These are phyloP conservation scores for Periglandula ipomoeae DNA, from an alignment of 2,329 filamentous ascomycete genomes.

Conservation along the genomic window DNA sequence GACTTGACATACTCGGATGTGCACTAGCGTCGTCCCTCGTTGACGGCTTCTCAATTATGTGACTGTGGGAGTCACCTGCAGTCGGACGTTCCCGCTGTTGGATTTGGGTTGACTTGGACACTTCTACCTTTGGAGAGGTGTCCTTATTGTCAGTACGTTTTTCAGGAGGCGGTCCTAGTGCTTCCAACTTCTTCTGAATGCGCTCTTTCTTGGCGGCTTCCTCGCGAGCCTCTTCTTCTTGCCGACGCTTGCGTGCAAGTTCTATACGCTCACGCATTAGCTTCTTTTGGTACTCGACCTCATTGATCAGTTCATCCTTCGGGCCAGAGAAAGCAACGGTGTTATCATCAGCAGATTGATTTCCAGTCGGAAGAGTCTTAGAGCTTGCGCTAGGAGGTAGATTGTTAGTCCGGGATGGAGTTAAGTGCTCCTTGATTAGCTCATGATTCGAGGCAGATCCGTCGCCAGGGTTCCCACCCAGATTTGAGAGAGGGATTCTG, in stretches of 20 bases:
- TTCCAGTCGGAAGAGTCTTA: constrained; percentile 28
- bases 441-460: constrained; percentile 10
- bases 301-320: constrained; percentile 35
- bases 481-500: constrained; percentile 40
- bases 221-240: constrained; percentile 61
- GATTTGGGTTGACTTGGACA: constrained; percentile 22
- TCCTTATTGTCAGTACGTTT: constrained; percentile 49
- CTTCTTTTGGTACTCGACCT: constrained; percentile 56
- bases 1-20: constrained; percentile 1
- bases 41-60: constrained; percentile 1
- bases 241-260: constrained; percentile 55
- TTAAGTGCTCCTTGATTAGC: constrained; percentile 18
- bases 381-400: constrained; percentile 34
- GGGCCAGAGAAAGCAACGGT: constrained; percentile 20
- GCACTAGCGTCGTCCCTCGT: neutral
- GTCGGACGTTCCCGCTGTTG: constrained; percentile 22
- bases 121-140: constrained; percentile 31
- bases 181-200: constrained; percentile 62
- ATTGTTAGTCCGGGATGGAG: constrained; percentile 21
- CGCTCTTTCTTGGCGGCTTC: constrained; percentile 64
- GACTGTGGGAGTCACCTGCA: constrained; percentile 11
- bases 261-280: constrained; percentile 66
- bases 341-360: constrained; percentile 20
- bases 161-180: constrained; percentile 56
- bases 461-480: constrained; percentile 36